Base-by-base conservation (phyloP, 1,284 basidiomycete species). In the Leucoagaricus sp. region DNA sequence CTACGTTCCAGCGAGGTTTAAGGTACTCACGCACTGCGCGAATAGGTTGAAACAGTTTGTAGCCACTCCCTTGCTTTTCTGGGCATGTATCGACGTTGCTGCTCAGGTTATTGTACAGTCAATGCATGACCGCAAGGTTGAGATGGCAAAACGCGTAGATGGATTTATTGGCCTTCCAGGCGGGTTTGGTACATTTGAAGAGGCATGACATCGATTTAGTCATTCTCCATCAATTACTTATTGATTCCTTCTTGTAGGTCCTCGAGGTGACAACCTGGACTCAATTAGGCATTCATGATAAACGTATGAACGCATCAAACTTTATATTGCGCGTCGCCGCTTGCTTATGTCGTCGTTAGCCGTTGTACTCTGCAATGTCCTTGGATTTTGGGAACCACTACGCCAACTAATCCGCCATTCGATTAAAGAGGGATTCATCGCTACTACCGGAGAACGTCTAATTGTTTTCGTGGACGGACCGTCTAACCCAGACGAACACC, bases 181-280 rank as follows among this genome's bases (percentile, higher is more conserved):
- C 33, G 95, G 95, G 0, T 96, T 85, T 66, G 94, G 94, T 15
- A 96, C 94, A 0, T 93, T 93, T 63, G 95, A 97, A 70, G 95
- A 97, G 79, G 90, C 90, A 47, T 38, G 61, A 29, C 31, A 53
- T 51, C 21, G 9, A 25, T 28, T 4, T 33, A 9, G 15, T 41
- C 34, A 26, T 13, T 9, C n/a, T n/a, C n/a, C n/a, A n/a, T 36
- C 6, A 23, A 25, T 19, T 15, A 31, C 36, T 19, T 4, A 47
- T 15, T 28, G 31, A 40, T 34, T 42, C 55, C n/a, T 17, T 21
- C 4, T 15, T 7, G 19, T 61, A 92, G 89, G 76, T 94, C 23
- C 73, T 97, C 49, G 95, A 97, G 72, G 94, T 93, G 62, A 82
- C 89, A 38, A 96, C 94, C 2, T 98, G 95, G 95, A 87, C 86